Conservation (phyloP, 2,329 filamentous ascomycete species). For the Fusarium multiceps region DNA sequence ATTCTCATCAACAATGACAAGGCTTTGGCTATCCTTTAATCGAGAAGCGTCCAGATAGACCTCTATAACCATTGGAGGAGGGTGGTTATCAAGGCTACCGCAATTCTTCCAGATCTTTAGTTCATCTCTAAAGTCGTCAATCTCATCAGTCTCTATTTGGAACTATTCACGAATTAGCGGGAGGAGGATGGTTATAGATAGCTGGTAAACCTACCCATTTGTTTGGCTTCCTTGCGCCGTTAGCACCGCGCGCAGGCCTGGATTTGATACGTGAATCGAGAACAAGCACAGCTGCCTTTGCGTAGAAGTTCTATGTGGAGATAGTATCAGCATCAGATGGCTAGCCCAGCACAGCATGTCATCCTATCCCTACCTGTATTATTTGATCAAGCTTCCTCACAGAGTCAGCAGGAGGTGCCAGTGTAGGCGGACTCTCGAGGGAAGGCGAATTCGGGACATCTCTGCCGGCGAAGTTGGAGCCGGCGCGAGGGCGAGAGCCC, state of each 20-base stretch:
- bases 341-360: neutral
- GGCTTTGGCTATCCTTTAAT: constrained; percentile 83
- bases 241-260: constrained; percentile 58
- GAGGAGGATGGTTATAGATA: neutral
- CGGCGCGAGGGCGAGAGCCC: constrained; percentile 56
- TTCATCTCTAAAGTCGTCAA: constrained; percentile 85
- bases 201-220: constrained; percentile 77
- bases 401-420: constrained; percentile 71
- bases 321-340: constrained; percentile 22
- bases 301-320: constrained; percentile 82
- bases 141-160: constrained; percentile 93
- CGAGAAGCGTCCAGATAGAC: constrained; percentile 85
- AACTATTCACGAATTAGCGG: constrained; percentile 69
- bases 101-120: constrained; percentile 84
- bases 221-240: constrained; percentile 71
- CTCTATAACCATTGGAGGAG: constrained; percentile 88
- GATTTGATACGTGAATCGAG: constrained; percentile 83
- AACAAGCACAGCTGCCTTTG: constrained; percentile 86
- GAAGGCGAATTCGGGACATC: constrained; percentile 61
- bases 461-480: constrained; percentile 57
- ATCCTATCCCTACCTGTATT: constrained; percentile 73
- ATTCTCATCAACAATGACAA: constrained; percentile 88
- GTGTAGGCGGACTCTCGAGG: constrained; percentile 56
- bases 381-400: constrained; percentile 90
- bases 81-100: constrained; percentile 79